Percentiles rank a stretch among this genome's conserved stretches.
Conservation (phyloP, 345 rosid species). For the Aquilaria sinensis region DNA sequence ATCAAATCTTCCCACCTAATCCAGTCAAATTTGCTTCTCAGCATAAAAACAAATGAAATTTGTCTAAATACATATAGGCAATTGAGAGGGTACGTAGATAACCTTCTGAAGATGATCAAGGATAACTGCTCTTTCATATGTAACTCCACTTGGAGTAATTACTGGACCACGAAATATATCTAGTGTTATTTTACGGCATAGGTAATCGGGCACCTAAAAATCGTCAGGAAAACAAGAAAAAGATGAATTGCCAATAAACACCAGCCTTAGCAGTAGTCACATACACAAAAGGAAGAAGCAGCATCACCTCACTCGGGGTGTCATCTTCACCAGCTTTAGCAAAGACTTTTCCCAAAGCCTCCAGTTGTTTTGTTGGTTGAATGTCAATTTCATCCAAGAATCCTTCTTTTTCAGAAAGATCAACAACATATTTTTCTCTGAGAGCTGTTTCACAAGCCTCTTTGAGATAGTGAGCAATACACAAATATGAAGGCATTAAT, state of each 20-base stretch:
- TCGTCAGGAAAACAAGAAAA: background rate
- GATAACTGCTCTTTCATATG: slow-evolving; percentile 86
- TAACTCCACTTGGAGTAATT: slow-evolving; percentile 76
- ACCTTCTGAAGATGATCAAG: slow-evolving; percentile 89
- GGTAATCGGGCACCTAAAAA: slow-evolving; percentile 81
- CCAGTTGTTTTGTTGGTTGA: slow-evolving; percentile 35
- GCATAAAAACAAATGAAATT: background rate
- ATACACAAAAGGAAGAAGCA: slow-evolving; percentile 1
- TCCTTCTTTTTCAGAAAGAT: slow-evolving; percentile 47
- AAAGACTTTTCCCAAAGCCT: slow-evolving; percentile 51
- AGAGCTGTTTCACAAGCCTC: slow-evolving; percentile 82
- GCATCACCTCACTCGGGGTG: slow-evolving; percentile 52
- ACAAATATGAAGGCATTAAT: slow-evolving; percentile 10
- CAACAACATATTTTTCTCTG: slow-evolving; percentile 46
- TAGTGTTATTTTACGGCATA: slow-evolving; percentile 86
- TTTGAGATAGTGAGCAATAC: slow-evolving; percentile 33
- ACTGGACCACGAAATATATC: slow-evolving; percentile 92
- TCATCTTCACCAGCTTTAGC: slow-evolving; percentile 61
- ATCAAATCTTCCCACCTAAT: slow-evolving; percentile 83
- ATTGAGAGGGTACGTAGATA: background rate
- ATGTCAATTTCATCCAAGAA: slow-evolving; percentile 33
- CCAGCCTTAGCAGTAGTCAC: too few relatives aligned
- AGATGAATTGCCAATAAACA: background rate
- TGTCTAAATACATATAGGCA: background rate
- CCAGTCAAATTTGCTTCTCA: background rate